A percentile compares a stretch with the other conserved stretches of the same genome.
phyloP scores from a whole-genome alignment of 371 early-diverging fungal genomes.

The Saksenaea vasiformis region DNA sequence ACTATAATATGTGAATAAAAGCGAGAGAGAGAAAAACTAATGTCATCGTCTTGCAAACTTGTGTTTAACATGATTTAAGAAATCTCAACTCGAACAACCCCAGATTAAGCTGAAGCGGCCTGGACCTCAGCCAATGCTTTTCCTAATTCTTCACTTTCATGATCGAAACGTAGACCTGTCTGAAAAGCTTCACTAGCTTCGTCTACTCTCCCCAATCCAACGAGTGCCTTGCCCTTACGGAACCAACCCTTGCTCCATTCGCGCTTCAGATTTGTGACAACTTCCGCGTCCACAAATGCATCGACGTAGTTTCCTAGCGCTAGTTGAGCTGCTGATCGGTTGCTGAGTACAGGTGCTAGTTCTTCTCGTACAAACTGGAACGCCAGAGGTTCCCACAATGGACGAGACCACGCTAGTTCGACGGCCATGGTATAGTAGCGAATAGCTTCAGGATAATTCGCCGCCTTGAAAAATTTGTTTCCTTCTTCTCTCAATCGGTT shows the following conservation, averaged over 20 bases:
- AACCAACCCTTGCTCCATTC: conserved; percentile 84
- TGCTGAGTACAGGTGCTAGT: conserved; percentile 67
- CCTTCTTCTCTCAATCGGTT: conserved; percentile 74
- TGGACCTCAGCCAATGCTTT: conserved; percentile 43
- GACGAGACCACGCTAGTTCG: conserved; percentile 68
- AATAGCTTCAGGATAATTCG: conserved; percentile 70
- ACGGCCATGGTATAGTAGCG: conserved; percentile 75
- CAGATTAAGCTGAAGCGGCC: neutral
- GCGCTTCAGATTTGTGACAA: conserved; percentile 70
- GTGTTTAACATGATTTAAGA: too few relatives aligned
- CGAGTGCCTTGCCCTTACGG: conserved; percentile 76
- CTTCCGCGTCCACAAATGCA: conserved; percentile 77
- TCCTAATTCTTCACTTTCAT: conserved; percentile 62
- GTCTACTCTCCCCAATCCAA: conserved; percentile 61
- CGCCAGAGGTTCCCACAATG: conserved; percentile 77
- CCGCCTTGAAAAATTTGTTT: conserved; percentile 69
- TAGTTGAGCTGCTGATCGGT: conserved; percentile 73
- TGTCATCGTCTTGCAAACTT: too few relatives aligned
- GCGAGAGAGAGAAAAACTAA: too few relatives aligned
- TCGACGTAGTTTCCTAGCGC: conserved; percentile 68
- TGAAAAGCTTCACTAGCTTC: conserved; percentile 74
- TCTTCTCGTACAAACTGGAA: conserved; percentile 70
- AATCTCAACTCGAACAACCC: too few relatives aligned
- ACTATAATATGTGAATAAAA: too few relatives aligned
- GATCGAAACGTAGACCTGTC: conserved; percentile 70